Conservation (phyloP, 257 asterid genomes). For the Solanum paucissectum region DNA sequence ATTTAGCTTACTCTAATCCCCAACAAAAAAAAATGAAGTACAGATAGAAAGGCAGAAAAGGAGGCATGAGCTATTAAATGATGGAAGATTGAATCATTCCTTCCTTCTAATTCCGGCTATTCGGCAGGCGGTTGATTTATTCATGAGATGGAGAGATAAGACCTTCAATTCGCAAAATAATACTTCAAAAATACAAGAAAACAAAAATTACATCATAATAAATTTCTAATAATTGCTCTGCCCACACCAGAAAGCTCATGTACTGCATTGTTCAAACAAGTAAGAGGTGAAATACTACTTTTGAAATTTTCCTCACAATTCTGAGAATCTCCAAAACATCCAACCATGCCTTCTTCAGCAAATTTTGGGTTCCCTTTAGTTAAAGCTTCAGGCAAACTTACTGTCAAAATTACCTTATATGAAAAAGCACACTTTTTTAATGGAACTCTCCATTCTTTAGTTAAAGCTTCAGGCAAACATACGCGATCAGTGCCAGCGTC, state of each 20-base stretch:
- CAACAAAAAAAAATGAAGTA: background rate
- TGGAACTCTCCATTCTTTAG: background rate
- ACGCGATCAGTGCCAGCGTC: conserved; percentile 2
- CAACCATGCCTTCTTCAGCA: conserved; percentile 15
- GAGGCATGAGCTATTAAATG: background rate
- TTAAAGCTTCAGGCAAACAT: too few relatives aligned
- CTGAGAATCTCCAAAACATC: conserved; percentile 6
- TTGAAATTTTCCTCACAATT: conserved; percentile 8
- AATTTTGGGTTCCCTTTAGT: conserved; percentile 21
- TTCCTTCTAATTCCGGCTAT: background rate
- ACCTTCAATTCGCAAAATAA: background rate
- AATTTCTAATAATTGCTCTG: conserved; percentile 18
- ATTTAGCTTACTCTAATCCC: background rate
- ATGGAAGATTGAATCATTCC: background rate
- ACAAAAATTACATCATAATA: conserved; percentile 11
- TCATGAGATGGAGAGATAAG: background rate
- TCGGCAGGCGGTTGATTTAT: background rate
- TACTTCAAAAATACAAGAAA: background rate
- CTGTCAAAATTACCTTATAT: background rate
- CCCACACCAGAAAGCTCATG: conserved; percentile 40
- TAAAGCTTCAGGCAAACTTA: conserved; percentile 11
- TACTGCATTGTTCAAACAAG: conserved; percentile 4
- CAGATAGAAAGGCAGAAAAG: background rate
- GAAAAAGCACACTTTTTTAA: background rate
- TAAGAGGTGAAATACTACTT: background rate